Evolutionary conservation across 1,139 yeast genomes (phyloP), one percentile per base, ranked within the genome.

Genomic region (Candida albicans): DNA sequence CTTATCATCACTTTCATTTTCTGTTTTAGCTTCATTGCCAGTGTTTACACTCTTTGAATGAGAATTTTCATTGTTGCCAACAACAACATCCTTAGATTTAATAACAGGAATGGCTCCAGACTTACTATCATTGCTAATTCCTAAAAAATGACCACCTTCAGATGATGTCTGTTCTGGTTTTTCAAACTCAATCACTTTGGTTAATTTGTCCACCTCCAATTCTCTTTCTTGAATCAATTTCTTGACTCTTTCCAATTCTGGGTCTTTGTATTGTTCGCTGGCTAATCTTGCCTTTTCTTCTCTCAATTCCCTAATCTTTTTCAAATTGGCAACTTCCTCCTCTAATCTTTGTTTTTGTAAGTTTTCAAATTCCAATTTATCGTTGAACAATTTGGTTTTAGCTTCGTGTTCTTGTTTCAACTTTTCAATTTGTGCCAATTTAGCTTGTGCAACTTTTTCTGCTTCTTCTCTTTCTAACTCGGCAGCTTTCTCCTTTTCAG

Each of bases 321-420:
- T 66, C 61, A 68, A 64, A 51, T 68, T 67, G 35, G 60, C 70
- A 46, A 68, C 71, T 52, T 69, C 75, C 46, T 67, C 73, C 43
- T 62, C 47, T 39, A 68, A 58, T 50, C 73, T 62, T 25, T 56
- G 49, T 50, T 64, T 68, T 55, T 68, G 70, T 41, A 65, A 53
- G 44, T 65, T 70, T 54, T 69, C 75, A 41, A 62, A 64, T 38
- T 63, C 68, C 43, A 67, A 58, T 47, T 65, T 60, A 41, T 64
- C 58, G 51, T 59, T 59, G 53, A 57, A 65, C 41, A 67, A 58
- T 46, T 45, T 57, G 46, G 65, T 51, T 47, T 60, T 63, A 29
- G 59, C 68, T 13, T 59, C 64, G 47, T 67, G 73, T 51, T 68
- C 73, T 24, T 52, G 54, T 53, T 65, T 65, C 55, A 68, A 62